phyloP scores from a whole-genome alignment of 108 stramenopile species.

The Skeletonema tropicum region DNA sequence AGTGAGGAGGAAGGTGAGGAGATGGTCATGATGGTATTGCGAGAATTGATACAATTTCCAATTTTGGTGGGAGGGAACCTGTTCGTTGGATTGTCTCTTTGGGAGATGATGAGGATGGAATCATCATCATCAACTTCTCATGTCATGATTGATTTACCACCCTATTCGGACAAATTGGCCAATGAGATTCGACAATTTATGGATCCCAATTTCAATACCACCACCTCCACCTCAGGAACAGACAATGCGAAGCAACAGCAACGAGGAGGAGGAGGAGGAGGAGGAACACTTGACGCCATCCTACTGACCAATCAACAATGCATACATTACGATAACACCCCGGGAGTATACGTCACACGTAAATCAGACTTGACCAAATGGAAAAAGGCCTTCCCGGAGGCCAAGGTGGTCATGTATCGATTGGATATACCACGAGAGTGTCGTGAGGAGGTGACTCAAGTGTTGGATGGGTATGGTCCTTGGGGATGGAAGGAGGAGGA shows the following conservation, averaged over 20 bases:
- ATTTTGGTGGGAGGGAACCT: constrained; percentile 45
- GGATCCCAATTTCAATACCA: constrained; percentile 41
- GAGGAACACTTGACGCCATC: constrained; percentile 54
- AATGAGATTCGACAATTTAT: constrained; percentile 67
- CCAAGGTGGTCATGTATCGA: constrained; percentile 63
- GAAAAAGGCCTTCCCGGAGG: constrained; percentile 67
- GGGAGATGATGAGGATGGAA: constrained; percentile 10
- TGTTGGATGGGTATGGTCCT: constrained; percentile 86
- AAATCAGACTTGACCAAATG: constrained; percentile 67
- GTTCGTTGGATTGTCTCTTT: constrained; percentile 46
- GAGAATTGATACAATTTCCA: constrained; percentile 50
- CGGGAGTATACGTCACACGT: constrained; percentile 66
- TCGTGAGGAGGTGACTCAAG: constrained; percentile 62
- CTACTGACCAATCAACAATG: constrained; percentile 74
- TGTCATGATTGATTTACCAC: constrained; percentile 84
- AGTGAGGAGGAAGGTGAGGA: background rate
- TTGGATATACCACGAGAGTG: constrained; percentile 85
- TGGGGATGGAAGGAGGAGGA: constrained; percentile 72
- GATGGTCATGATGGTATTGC: constrained; percentile 44
- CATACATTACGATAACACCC: constrained; percentile 77
- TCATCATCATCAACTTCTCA: constrained; percentile 25
- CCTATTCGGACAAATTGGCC: constrained; percentile 72
- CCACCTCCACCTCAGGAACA: background rate
- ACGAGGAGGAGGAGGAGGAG: constrained; percentile 10
- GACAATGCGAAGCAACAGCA: background rate